A percentile compares a stretch with the other conserved stretches of the same genome.
Conservation (phyloP, 371 early-diverging fungal genomes). For the Rhizomucor miehei region DNA sequence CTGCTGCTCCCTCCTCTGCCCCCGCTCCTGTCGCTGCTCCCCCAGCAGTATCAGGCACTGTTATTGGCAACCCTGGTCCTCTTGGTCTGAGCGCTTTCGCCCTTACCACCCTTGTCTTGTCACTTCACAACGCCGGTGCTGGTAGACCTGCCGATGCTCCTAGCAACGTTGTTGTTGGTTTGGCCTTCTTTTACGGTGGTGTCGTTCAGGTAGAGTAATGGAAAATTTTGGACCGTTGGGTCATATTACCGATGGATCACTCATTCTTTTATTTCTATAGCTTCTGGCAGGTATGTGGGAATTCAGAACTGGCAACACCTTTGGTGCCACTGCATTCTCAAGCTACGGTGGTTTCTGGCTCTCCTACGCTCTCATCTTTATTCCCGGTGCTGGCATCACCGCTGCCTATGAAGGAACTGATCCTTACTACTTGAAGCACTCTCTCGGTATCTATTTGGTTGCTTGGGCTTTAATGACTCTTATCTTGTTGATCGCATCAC, state of each 20-base stretch:
- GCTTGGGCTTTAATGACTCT: conserved; percentile 69
- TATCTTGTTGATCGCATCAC: conserved; percentile 65
- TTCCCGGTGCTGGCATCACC: conserved; percentile 54
- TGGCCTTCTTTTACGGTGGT: conserved; percentile 81
- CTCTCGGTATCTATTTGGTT: conserved; percentile 66
- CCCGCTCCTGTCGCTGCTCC: conserved; percentile 1
- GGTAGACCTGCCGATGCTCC: conserved; percentile 58
- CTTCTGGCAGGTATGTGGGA: conserved; percentile 85
- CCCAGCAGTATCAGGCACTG: conserved; percentile 10
- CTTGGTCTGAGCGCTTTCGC: conserved; percentile 75
- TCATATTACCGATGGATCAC: too few species aligned
- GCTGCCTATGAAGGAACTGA: conserved; percentile 37
- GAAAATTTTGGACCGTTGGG: too few species aligned
- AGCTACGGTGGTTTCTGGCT: conserved; percentile 82
- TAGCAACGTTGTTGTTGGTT: conserved; percentile 57
- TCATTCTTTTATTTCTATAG: conserved; percentile 19
- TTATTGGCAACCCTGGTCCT: conserved; percentile 71
- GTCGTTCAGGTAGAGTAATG: conserved; percentile 57
- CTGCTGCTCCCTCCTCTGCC: too few species aligned
- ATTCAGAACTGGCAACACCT: conserved; percentile 72
- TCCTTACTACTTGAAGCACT: conserved; percentile 44
- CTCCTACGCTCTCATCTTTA: conserved; percentile 60
- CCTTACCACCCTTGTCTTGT: conserved; percentile 73
- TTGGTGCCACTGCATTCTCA: conserved; percentile 83
- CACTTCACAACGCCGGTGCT: conserved; percentile 65